Evolutionary conservation across 148 eudicot species (phyloP).

Genomic region (Rhododendron mucronatum): DNA sequence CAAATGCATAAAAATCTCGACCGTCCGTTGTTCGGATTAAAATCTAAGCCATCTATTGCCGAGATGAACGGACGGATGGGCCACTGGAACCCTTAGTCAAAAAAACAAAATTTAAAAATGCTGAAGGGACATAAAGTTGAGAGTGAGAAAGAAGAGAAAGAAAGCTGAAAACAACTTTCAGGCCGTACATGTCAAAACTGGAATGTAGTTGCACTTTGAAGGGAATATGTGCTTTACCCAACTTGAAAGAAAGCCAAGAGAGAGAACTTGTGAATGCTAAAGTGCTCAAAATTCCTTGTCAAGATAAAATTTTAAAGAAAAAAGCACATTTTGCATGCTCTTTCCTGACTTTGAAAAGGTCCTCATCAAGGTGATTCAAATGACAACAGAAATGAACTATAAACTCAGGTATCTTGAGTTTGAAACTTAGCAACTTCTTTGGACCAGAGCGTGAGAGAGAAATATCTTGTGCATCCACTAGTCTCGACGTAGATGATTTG

Average conservation of each 20-base stretch:
- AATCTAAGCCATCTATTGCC: too few species aligned
- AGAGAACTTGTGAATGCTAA: background rate
- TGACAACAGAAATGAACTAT: background rate
- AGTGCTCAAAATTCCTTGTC: background rate
- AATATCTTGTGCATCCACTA: background rate
- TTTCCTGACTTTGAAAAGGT: background rate
- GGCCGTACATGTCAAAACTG: background rate
- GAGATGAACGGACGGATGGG: too few species aligned
- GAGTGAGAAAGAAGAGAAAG: too few species aligned
- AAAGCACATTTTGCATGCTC: background rate
- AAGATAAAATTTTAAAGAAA: background rate
- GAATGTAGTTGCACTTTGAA: background rate
- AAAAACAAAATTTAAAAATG: background rate
- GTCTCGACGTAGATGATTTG: background rate
- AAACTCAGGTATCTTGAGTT: background rate
- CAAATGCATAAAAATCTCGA: too few species aligned
- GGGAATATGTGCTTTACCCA: background rate
- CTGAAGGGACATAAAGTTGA: background rate
- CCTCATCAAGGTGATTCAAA: too few species aligned
- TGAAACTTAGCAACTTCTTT: background rate
- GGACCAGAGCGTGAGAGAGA: background rate
- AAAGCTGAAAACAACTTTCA: background rate
- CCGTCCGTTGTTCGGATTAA: too few species aligned
- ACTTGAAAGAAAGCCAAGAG: background rate
- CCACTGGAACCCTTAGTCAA: too few species aligned